Evolutionary conservation across 2,329 filamentous ascomycete species (phyloP), one percentile per base, ranked within the genome.

Genomic region (Alternaria sp.): DNA sequence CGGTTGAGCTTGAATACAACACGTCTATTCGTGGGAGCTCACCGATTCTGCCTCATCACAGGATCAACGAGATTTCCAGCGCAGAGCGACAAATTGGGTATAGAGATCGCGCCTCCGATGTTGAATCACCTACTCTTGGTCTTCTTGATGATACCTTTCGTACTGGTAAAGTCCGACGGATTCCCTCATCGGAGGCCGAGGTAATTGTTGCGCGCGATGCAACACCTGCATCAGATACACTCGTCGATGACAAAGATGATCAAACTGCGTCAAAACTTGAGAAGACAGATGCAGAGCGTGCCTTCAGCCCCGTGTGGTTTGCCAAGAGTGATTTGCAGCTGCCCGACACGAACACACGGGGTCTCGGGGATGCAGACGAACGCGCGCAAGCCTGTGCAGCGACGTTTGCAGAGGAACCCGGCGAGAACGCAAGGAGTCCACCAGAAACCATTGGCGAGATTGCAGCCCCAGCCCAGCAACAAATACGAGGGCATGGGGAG

Each of bases 221-320:
- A 8, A 73, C 72, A 49, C 71, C 71, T 24, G 60, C 71, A 5
- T 74, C 73, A 18, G 63, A 48, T 26, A 30, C 47, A 20, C 68
- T 64, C 7, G 57, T 43, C 28, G 48, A 44, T 26, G 12, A 57
- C n/a, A 57, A 51, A 26, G 62, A 65, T 34, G 55, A 65, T n/a
- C 57, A 61, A 32, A 42, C 46, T 16, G 34, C 43, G 16, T 30
- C 54, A 16, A 51, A 44, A 18, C 30, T 16, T 30, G 44, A 49
- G 18, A 47, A 41, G 16, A 14, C 49, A 30, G 47, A 46, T 24
- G 54, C 62, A 26, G 51, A 43, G 30, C 34, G 58, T 39, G 42
- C 47, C 18, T 39, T 42, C 36, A 51, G 42, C 28, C 56, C 61
- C 26, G 56, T 56, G 28, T 66, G 63, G 65, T 62, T 55, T 36